Conservation (phyloP, 1,284 basidiomycete species). For the Ustilago bromivora region DNA sequence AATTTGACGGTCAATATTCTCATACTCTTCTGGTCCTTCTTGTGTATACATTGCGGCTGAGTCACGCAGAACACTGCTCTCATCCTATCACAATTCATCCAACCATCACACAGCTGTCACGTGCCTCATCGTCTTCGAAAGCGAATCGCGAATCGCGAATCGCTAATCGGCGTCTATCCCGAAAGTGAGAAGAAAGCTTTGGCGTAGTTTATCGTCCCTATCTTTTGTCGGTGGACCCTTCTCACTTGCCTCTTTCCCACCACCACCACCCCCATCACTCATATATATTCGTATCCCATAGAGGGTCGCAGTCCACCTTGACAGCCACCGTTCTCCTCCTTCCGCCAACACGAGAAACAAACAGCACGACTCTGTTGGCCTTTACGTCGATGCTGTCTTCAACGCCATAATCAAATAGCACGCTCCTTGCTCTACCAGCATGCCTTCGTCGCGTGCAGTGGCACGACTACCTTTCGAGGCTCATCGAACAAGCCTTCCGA, state of each 20-base stretch:
- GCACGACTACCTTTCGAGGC: slow-evolving; percentile 40
- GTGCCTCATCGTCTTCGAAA: neutral
- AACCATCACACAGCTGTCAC: neutral
- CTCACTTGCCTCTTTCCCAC: neutral
- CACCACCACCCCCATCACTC: neutral
- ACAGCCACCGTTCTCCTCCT: neutral
- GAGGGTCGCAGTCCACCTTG: neutral
- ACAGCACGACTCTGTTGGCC: slow-evolving; percentile 4
- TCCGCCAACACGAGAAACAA: neutral
- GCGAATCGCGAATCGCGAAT: neutral
- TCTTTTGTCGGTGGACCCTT: neutral
- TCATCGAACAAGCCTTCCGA: slow-evolving; percentile 40
- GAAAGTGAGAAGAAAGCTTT: neutral
- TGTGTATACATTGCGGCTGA: neutral
- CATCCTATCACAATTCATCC: neutral
- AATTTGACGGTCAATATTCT: neutral
- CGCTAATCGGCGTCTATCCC: neutral
- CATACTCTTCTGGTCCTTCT: neutral
- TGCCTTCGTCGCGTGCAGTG: slow-evolving; percentile 20
- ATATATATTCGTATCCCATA: neutral
- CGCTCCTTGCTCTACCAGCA: neutral
- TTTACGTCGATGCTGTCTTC: slow-evolving; percentile 11
- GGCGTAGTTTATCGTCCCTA: neutral
- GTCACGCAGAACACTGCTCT: neutral
- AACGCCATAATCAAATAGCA: slow-evolving; percentile 5